Evolutionary conservation across 352 stramenopile genomes (phyloP), one percentile per base, ranked within the genome.

Genomic region (Pythium aphanidermatum): DNA sequence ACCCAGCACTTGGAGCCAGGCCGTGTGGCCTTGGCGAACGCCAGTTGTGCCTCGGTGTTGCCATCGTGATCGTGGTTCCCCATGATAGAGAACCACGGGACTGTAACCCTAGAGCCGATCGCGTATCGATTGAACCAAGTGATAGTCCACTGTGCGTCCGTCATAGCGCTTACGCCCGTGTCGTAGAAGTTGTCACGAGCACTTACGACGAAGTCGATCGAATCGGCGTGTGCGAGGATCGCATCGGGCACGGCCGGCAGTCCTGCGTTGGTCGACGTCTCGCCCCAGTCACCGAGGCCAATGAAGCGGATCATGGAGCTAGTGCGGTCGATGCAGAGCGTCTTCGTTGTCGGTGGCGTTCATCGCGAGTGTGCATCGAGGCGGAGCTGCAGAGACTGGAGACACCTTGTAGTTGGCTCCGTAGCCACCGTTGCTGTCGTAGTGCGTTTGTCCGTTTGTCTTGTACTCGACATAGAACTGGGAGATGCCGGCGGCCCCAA

Each of bases 121-220:
- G 39, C 32, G 43, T 46, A 74, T 28, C 61, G 61, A 19, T 71
- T 39, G 46, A 56, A 52, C 65, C 65, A 75, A 16, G 43, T 59
- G 4, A 34, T 65, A 20, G 45, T 33, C 59, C 58, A 72, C 21
- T 50, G 46, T 17, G 23, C 39, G 50, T 75, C 65, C 1, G 39
- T 68, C 24, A 32, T 53, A 42, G 44, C 58, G 24, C 24, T 17
- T 23, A 72, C 62, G 33, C 65, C 65, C 19, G 62, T 65, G 30
- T 57, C 43, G 55, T 73, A 70, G 24, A 75, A 75, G 53, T 70
- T 75, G 63, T 75, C 63, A 23, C 65, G 62, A 11, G 57, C 44
- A 0, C 56, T 44, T n/a, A 72, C 40, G 44, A 75, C 51, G 32
- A 70, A 75, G 55, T 67, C 60, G 47, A 53, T 59, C 19, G 51